Evolutionary conservation across 2,329 filamentous ascomycete genomes (phyloP).

Genomic region (Ophiostoma piceae): DNA sequence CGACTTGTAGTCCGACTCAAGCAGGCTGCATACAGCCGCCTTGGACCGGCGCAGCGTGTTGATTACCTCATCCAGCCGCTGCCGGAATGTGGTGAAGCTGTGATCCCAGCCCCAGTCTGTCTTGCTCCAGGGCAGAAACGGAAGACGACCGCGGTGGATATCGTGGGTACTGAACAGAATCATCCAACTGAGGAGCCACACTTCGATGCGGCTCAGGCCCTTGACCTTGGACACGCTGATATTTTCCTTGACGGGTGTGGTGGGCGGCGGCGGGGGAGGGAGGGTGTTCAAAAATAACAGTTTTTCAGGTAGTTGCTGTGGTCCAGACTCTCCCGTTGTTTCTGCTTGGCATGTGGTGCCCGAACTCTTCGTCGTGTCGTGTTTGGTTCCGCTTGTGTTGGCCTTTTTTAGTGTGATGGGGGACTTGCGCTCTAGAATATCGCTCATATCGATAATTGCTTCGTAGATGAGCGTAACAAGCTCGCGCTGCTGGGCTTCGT

Average conservation of each 20-base stretch:
- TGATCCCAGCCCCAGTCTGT: conserved; percentile 28
- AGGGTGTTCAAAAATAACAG: background rate
- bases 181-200: conserved; percentile 28
- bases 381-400: background rate
- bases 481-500: conserved; percentile 27
- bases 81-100: conserved; percentile 21
- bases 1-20: conserved; percentile 26
- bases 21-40: conserved; percentile 27
- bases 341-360: background rate
- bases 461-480: conserved; percentile 33
- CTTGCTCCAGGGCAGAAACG: conserved; percentile 26
- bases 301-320: background rate
- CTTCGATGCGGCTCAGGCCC: conserved; percentile 26
- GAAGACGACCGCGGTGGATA: conserved; percentile 24
- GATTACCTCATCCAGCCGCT: conserved; percentile 26
- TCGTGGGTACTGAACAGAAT: conserved; percentile 25
- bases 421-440: conserved; percentile 25
- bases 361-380: background rate
- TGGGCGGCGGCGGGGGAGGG: too few relatives aligned
- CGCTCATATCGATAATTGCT: conserved; percentile 28
- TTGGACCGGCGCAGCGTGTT: conserved; percentile 25
- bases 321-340: background rate
- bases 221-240: conserved; percentile 28
- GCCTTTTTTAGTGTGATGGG: conserved; percentile 17
- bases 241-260: conserved; percentile 21